Conservation (phyloP, 169 alveolate genomes). For the Plasmodium malariae region DNA sequence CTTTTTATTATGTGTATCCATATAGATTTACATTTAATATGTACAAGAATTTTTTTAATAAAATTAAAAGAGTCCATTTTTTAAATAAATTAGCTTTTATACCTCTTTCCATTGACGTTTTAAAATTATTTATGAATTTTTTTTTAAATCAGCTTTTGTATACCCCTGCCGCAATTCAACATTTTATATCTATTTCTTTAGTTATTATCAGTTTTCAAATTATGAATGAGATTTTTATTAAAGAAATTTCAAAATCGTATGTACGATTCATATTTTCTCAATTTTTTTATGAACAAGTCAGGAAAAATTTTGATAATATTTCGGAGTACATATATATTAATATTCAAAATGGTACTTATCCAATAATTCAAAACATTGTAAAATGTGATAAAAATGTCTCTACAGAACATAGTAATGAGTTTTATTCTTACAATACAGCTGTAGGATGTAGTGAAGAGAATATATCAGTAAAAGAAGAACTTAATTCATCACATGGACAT, state of each 20-base stretch:
- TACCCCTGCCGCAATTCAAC: constrained; percentile 45
- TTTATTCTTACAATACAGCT: too few relatives aligned
- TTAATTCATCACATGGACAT: neutral
- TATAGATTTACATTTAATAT: constrained; percentile 59
- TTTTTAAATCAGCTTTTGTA: constrained; percentile 35
- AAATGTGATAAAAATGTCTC: too few relatives aligned
- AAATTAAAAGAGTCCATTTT: constrained; percentile 38
- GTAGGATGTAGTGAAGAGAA: too few relatives aligned
- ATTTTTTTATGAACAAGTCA: constrained; percentile 7
- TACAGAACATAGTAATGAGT: too few relatives aligned
- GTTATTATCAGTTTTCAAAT: constrained; percentile 45
- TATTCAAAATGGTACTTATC: constrained; percentile 7
- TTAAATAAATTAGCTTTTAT: constrained; percentile 49
- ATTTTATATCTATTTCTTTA: constrained; percentile 56
- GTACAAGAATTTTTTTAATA: constrained; percentile 40
- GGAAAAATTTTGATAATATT: constrained; percentile 26
- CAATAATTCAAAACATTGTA: too few relatives aligned
- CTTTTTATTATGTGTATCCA: constrained; percentile 61
- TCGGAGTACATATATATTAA: neutral
- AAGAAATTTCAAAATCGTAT: constrained; percentile 63
- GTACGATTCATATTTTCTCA: constrained; percentile 34
- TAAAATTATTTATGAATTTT: constrained; percentile 46
- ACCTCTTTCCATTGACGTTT: constrained; percentile 43
- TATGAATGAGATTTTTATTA: constrained; percentile 68
- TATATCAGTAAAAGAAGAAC: too few relatives aligned